phyloP scores from a whole-genome alignment of 2,329 filamentous ascomycete species.

The Cytospora schulzeri region DNA sequence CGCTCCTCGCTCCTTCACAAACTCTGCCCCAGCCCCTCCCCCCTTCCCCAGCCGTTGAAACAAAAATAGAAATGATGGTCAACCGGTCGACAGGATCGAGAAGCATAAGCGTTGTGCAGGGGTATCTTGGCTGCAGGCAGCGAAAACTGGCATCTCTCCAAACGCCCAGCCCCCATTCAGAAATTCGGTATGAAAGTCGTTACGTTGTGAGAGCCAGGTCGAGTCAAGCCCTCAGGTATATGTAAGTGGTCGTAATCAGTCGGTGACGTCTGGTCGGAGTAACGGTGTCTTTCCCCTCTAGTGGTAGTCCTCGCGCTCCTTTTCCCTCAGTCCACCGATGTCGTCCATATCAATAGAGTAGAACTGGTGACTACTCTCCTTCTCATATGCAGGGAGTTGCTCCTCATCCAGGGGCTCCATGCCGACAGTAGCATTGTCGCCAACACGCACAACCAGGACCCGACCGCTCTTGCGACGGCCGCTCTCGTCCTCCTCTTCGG shows the following conservation, averaged over 20 bases:
- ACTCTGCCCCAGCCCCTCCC: background rate
- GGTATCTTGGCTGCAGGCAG: constrained; percentile 28
- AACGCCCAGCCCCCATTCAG: constrained; percentile 24
- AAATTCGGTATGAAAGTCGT: constrained; percentile 28
- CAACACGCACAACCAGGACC: constrained; percentile 88
- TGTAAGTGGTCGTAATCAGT: constrained; percentile 22
- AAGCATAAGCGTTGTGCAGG: constrained; percentile 22
- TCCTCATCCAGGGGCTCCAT: constrained; percentile 84
- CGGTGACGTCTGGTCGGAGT: constrained; percentile 18
- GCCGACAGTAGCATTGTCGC: constrained; percentile 81
- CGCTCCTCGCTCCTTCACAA: constrained; percentile 4
- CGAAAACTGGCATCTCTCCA: constrained; percentile 23
- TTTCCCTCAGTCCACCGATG: constrained; percentile 93
- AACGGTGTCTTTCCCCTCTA: constrained; percentile 21
- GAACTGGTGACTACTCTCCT: constrained; percentile 77
- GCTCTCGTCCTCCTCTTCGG: constrained; percentile 85
- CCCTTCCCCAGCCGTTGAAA: constrained; percentile 3
- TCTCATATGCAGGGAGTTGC: constrained; percentile 85
- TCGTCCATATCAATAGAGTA: constrained; percentile 93
- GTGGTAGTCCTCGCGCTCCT: constrained; percentile 55
- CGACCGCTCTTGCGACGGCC: constrained; percentile 82
- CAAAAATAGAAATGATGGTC: constrained; percentile 14
- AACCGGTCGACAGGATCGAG: constrained; percentile 26
- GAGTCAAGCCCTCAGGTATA: constrained; percentile 22
- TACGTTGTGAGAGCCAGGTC: constrained; percentile 17